Evolutionary conservation across 768 basidiomycete genomes (phyloP).

Genomic region (Boletus bicolor): DNA sequence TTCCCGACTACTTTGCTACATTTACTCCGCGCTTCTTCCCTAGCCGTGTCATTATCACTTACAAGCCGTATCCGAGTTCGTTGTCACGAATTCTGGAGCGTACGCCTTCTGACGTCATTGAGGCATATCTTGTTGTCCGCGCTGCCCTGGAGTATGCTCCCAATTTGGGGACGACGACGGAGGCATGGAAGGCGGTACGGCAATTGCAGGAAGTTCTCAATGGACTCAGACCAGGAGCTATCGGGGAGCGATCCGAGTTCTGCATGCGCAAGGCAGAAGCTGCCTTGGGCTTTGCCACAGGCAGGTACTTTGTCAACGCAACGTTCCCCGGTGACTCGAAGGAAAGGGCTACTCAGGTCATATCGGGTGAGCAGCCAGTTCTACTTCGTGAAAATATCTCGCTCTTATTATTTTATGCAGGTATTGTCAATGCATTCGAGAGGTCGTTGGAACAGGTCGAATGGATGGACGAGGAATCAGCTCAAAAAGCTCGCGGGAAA

Average conservation of each 20-base stretch:
- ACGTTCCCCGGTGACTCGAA: slow-evolving; percentile 79
- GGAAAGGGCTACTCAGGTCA: slow-evolving; percentile 78
- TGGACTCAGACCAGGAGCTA: slow-evolving; percentile 84
- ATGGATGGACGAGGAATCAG: slow-evolving; percentile 91
- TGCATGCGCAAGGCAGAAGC: slow-evolving; percentile 73
- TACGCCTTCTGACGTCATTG: slow-evolving; percentile 68
- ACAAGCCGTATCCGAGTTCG: slow-evolving; percentile 69
- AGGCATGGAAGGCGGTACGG: slow-evolving; percentile 74
- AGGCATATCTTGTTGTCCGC: slow-evolving; percentile 84
- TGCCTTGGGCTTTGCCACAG: slow-evolving; percentile 84
- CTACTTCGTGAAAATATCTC: not conserved
- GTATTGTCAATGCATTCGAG: slow-evolving; percentile 83
- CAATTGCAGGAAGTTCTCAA: slow-evolving; percentile 66
- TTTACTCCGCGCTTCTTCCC: slow-evolving; percentile 80
- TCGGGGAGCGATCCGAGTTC: slow-evolving; percentile 79
- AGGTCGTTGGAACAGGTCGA: slow-evolving; percentile 64
- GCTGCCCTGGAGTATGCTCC: slow-evolving; percentile 66
- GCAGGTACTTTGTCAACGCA: slow-evolving; percentile 84
- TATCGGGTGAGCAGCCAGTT: slow-evolving; percentile 51
- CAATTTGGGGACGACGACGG: slow-evolving; percentile 69
- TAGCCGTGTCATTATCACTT: slow-evolving; percentile 72
- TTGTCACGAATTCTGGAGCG: slow-evolving; percentile 66
- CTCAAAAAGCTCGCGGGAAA: slow-evolving; percentile 81
- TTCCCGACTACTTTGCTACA: slow-evolving; percentile 81
- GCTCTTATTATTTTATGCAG: slow-evolving; percentile 35